These are phyloP conservation scores for Pythium oligandrum DNA, from an alignment of 352 stramenopile species.

Conservation along the genomic window DNA sequence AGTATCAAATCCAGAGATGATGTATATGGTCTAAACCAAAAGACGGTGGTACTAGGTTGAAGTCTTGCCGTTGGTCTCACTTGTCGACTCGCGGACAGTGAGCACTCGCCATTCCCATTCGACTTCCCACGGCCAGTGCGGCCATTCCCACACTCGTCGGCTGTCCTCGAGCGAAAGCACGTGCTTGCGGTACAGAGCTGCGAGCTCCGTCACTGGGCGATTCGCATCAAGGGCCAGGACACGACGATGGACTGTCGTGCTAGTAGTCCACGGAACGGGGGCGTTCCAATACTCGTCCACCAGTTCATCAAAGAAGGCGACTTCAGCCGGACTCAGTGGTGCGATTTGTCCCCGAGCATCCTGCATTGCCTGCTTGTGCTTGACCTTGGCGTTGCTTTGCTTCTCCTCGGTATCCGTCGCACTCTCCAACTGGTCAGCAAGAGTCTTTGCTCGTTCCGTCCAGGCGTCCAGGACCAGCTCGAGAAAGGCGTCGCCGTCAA, in stretches of 20 bases:
- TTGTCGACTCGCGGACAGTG: neutral
- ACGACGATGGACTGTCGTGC: constrained; percentile 31
- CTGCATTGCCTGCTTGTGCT: constrained; percentile 32
- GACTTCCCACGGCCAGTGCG: constrained; percentile 17
- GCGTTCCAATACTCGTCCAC: constrained; percentile 71
- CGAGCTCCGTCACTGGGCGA: constrained; percentile 32
- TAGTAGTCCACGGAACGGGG: constrained; percentile 40
- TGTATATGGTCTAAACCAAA: constrained; percentile 11
- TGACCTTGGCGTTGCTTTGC: constrained; percentile 19
- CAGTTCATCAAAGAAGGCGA: constrained; percentile 43
- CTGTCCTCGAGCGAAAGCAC: constrained; percentile 12
- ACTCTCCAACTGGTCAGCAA: constrained; percentile 43
- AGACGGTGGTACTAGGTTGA: constrained; percentile 20
- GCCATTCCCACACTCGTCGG: constrained; percentile 21
- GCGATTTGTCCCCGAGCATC: constrained; percentile 31
- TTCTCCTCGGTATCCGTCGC: constrained; percentile 58
- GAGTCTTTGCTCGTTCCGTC: constrained; percentile 43
- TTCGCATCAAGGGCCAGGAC: constrained; percentile 12
- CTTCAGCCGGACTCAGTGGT: constrained; percentile 31
- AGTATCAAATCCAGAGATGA: constrained; percentile 6
- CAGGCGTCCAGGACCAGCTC: constrained; percentile 59
- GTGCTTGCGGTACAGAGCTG: constrained; percentile 35
- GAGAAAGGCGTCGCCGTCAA: constrained; percentile 71
- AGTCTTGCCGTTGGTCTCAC: constrained; percentile 8
- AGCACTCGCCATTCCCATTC: constrained; percentile 25